Conservation (phyloP, 1,284 basidiomycete genomes). For the Rhodotorula glutinis region DNA sequence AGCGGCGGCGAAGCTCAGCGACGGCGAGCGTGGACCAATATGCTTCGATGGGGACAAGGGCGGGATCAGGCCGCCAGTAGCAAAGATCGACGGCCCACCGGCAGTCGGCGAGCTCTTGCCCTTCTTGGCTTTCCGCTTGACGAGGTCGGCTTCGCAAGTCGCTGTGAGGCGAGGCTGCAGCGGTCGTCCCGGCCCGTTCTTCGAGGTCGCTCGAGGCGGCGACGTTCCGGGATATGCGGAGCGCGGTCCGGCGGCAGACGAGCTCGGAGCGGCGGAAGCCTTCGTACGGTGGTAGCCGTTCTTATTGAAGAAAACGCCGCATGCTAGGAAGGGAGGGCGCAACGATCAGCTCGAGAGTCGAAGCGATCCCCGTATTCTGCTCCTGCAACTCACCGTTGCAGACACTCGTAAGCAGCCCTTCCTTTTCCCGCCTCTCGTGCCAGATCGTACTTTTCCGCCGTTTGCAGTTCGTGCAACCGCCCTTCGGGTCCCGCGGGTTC, state of each 20-base stretch:
- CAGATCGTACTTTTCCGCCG: slow-evolving; percentile 37
- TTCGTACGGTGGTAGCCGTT: slow-evolving; percentile 38
- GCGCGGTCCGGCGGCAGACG: not conserved
- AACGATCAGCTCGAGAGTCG: not conserved
- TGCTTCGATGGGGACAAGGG: slow-evolving; percentile 37
- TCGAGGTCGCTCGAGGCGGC: not conserved
- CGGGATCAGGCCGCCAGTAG: slow-evolving; percentile 21
- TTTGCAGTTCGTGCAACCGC: slow-evolving; percentile 37
- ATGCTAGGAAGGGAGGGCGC: slow-evolving; percentile 12
- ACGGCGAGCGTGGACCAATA: slow-evolving; percentile 35
- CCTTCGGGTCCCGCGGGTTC: slow-evolving; percentile 33
- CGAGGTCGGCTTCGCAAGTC: slow-evolving; percentile 39
- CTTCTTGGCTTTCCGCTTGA: slow-evolving; percentile 24
- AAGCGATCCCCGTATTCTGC: too few relatives aligned
- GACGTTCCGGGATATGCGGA: slow-evolving; percentile 2
- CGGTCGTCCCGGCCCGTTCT: slow-evolving; percentile 12
- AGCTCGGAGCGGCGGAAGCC: not conserved
- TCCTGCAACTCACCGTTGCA: slow-evolving; percentile 41
- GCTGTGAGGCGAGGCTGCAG: slow-evolving; percentile 37
- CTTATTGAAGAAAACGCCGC: slow-evolving; percentile 39
- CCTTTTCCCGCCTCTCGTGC: slow-evolving; percentile 11
- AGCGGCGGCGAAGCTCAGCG: slow-evolving; percentile 9
- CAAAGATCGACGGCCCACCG: not conserved
- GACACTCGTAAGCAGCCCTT: slow-evolving; percentile 10
- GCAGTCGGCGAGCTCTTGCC: not conserved